Evolutionary conservation across 2,329 filamentous ascomycete genomes (phyloP).

Genomic region (Aspergillus viridinutans): DNA sequence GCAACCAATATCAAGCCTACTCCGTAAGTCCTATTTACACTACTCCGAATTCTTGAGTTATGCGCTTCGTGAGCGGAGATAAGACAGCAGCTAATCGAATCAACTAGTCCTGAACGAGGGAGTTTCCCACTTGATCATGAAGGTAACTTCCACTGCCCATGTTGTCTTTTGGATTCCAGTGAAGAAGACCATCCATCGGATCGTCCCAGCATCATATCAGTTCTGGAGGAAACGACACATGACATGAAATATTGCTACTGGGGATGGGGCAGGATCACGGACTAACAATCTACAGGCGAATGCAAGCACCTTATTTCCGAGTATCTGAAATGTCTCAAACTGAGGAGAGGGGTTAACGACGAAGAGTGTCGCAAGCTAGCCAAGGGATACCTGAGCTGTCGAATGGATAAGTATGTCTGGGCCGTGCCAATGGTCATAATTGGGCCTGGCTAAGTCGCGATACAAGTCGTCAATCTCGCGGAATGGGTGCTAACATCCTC

Average conservation of each 20-base stretch:
- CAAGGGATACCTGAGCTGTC: slow-evolving; percentile 82
- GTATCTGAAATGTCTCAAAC: slow-evolving; percentile 85
- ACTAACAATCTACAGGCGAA: slow-evolving; percentile 58
- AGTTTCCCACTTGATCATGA: slow-evolving; percentile 97
- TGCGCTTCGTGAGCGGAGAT: background rate
- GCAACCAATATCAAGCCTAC: slow-evolving; percentile 63
- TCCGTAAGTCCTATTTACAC: slow-evolving; percentile 52
- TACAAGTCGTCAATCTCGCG: background rate
- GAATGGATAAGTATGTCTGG: slow-evolving; percentile 80
- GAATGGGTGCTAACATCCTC: background rate
- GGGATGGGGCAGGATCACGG: background rate
- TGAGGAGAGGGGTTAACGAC: slow-evolving; percentile 77
- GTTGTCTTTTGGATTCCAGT: background rate
- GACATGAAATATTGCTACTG: background rate
- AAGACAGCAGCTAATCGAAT: slow-evolving; percentile 4
- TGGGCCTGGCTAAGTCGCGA: too few species aligned
- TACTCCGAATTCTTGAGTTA: background rate
- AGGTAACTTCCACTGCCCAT: slow-evolving; percentile 43
- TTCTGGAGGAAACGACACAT: background rate
- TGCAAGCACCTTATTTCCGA: slow-evolving; percentile 83
- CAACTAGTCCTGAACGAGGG: slow-evolving; percentile 72
- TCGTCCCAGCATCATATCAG: background rate
- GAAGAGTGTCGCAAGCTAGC: slow-evolving; percentile 78
- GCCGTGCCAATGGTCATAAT: background rate
- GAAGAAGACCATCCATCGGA: background rate